A percentile compares a stretch with the other conserved stretches of the same genome.
phyloP scores from a whole-genome alignment of 1,139 yeast genomes.

The Pichia sp. region DNA sequence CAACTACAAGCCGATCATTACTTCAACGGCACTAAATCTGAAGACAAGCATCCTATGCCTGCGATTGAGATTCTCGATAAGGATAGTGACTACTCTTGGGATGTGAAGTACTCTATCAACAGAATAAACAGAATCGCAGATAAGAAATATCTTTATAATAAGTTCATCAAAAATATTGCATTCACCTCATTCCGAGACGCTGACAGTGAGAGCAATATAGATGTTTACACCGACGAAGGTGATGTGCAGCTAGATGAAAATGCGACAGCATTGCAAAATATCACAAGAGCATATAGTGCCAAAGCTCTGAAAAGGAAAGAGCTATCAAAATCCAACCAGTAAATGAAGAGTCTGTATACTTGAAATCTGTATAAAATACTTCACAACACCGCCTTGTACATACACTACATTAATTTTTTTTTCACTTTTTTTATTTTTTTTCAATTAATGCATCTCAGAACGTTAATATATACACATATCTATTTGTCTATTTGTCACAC shows the following conservation, averaged over 20 bases:
- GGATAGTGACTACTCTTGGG: constrained; percentile 23
- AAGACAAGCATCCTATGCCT: constrained; percentile 27
- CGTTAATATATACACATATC: too few relatives aligned
- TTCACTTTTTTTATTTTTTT: background rate
- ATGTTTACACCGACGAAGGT: constrained; percentile 24
- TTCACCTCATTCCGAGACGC: constrained; percentile 13
- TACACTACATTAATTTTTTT: background rate
- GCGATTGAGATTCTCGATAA: constrained; percentile 23
- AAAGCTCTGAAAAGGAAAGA: constrained; percentile 30
- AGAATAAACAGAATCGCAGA: constrained; percentile 17
- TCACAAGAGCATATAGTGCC: constrained; percentile 38
- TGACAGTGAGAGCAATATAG: constrained; percentile 22
- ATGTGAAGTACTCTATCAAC: constrained; percentile 24
- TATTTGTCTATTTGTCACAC: constrained; percentile 13
- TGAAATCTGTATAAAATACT: too few relatives aligned
- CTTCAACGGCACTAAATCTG: constrained; percentile 23
- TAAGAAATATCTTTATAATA: constrained; percentile 13
- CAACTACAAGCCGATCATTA: constrained; percentile 26
- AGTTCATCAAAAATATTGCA: constrained; percentile 28
- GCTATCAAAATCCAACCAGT: constrained; percentile 3
- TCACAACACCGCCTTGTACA: background rate
- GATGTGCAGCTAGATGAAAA: constrained; percentile 26
- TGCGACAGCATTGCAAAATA: constrained; percentile 31
- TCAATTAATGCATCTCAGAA: too few relatives aligned
- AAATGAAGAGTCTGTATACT: background rate